A percentile compares a stretch with the other conserved stretches of the same genome.
Evolutionary conservation across 108 stramenopile species (phyloP).

Genomic region (Cyclotella atomus): DNA sequence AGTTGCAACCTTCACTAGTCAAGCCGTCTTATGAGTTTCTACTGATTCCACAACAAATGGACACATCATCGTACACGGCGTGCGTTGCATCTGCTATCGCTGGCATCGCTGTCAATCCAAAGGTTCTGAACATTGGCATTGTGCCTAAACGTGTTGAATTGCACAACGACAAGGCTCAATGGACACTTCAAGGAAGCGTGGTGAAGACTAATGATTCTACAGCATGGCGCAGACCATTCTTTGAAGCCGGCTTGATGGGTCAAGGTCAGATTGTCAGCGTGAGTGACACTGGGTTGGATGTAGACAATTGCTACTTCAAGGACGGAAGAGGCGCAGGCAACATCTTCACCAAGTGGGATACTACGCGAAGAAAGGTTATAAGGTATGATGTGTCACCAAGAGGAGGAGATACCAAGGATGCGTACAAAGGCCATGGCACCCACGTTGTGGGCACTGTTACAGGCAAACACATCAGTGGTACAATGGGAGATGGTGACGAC

Average conservation of each 20-base stretch:
- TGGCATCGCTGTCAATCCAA: slow-evolving; percentile 20
- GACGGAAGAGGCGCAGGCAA: slow-evolving; percentile 21
- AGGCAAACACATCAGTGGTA: slow-evolving; percentile 28
- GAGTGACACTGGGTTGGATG: slow-evolving; percentile 50
- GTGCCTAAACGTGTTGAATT: slow-evolving; percentile 15
- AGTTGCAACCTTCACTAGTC: slow-evolving; percentile 8
- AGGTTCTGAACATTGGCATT: slow-evolving; percentile 22
- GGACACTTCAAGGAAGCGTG: slow-evolving; percentile 12
- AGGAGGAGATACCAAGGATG: slow-evolving; percentile 29
- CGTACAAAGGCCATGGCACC: slow-evolving; percentile 49
- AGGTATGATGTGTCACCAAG: slow-evolving; percentile 32
- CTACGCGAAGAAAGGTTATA: slow-evolving; percentile 42
- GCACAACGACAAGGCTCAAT: slow-evolving; percentile 25
- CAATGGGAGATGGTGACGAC: slow-evolving; percentile 28
- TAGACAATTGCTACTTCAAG: slow-evolving; percentile 51
- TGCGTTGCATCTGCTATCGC: slow-evolving; percentile 24
- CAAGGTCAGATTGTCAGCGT: slow-evolving; percentile 50
- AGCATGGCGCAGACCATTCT: slow-evolving; percentile 35
- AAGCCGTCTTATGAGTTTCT: slow-evolving; percentile 28
- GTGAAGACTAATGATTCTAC: slow-evolving; percentile 3
- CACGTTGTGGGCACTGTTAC: slow-evolving; percentile 51
- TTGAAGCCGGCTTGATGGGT: slow-evolving; percentile 40
- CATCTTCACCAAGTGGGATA: slow-evolving; percentile 28
- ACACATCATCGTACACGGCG: not conserved
- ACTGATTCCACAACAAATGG: not conserved